Evolutionary conservation across 305 asterid genomes (phyloP), one percentile per base, ranked within the genome.

Genomic region (Fraxinus dipetala): DNA sequence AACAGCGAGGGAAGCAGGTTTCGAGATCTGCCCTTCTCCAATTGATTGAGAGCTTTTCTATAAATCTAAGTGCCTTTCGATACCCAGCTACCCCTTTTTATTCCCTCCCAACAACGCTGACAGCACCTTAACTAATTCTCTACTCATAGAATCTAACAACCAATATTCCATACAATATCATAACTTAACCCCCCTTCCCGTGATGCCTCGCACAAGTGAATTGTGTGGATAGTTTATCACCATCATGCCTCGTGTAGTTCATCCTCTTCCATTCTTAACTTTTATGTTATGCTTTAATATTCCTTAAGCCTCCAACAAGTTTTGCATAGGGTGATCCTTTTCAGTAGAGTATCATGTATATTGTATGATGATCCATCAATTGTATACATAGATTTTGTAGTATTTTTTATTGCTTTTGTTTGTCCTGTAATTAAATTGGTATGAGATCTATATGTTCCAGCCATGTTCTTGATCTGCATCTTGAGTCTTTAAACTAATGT

Each of bases 401-500:
- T 81, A 40, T 16, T 45, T 40, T 38, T 83, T 35, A 56, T 38
- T 78, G 38, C 81, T 31, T 72, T 59, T 83, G 7, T 32, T 76
- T 28, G 9, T 10, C 14, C 20, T 78, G 72, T 59, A 75, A 30
- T 54, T 85, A 30, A 61, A 11, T 74, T 83, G 79, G 18, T 72
- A 16, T 79, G 43, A 74, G 48, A 38, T 65, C 73, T 76, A 73
- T 59, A 80, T 76, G 74, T 77, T 56, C 34, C 40, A 34, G 75
- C 70, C 63, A 76, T 80, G 61, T 72, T 80, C 82, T 75, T 85
- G 77, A 77, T 79, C 36, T 80, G 43, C 65, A 78, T 86, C 79
- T 78, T 83, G 26, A 78, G 34, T 75, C 77, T 85, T 30, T 73
- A 78, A 78, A 79, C 87, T 90, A 81, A 90, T 82, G 65, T 56